Base-by-base conservation (phyloP, 2,329 filamentous ascomycete species). In the Penicillium sumatraense region DNA sequence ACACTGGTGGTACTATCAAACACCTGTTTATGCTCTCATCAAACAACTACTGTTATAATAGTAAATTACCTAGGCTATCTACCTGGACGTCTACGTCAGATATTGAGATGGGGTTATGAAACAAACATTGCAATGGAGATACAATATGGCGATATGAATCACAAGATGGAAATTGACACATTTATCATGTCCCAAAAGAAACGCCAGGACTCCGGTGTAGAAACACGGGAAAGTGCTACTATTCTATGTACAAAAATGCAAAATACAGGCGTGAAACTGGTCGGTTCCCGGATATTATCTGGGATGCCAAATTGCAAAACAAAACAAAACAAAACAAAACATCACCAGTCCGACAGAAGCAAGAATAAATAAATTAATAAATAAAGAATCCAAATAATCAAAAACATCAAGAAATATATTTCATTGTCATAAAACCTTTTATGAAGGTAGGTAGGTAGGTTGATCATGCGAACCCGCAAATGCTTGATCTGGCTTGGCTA, bases 171-270 rank as follows among this genome's bases (percentile, higher is more conserved):
- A 44, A 16, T 44, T 27, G 40, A 27, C 40, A 26, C 24, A 44
- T 44, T 44, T 14, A 23, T 44, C 40, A n/a, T 31, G n/a, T 18
- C 16, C 42, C 42, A 27, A 29, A n/a, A 31, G n/a, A n/a, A 46
- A 46, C 18, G 16, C 42, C 42, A 46, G 26, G 16, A 21, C 42
- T n/a, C 27, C 42, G 42, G 13, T 23, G 33, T 45, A 16, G n/a
- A 46, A 31, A 24, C 16, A n/a, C n/a, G n/a, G n/a, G n/a, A n/a
- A n/a, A 13, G 23, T 13, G 8, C 13, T 18, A 27, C n/a, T n/a
- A n/a, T n/a, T n/a, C n/a, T 46, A 46, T 46, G 26, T 46, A 46
- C 42, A 46, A 31, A 18, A 46, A 31, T 46, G 42, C 27, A 31
- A 14, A 31, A 46, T 46, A 27, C 42, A 31, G 16, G 13, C 16